Evolutionary conservation across 345 rosid species (phyloP), one percentile per base, ranked within the genome.

Genomic region (Acer negundo): DNA sequence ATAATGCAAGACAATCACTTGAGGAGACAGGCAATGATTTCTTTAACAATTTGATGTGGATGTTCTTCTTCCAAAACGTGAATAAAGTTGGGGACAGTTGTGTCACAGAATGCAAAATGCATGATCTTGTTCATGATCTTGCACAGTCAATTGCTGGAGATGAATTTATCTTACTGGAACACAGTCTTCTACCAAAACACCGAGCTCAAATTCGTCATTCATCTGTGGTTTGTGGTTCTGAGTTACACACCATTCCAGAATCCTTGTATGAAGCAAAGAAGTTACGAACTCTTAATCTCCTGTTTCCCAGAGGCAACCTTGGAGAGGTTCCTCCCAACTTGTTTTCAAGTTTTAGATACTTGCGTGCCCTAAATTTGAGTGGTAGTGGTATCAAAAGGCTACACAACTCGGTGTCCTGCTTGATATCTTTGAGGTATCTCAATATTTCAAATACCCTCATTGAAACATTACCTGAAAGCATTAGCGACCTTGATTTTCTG

Each of bases 41-140:
- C 40, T 79, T 82, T n/a, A 64, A 73, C 42, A 69, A 79, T 16
- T 44, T 84, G 11, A 28, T 77, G 28, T 71, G 65, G 76, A 71
- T 44, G 67, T 69, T 62, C 7, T 84, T 82, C 55, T 82, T 79
- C 24, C 78, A 77, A 84, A 83, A 71, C 10, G 40, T 19, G 16
- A 10, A 40, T 6, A 24, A 11, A 10, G 12, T 15, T 20, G 59
- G 28, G 2, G 20, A n/a, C 44, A 77, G 17, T 31, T 28, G 62
- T 16, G 35, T 20, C 6, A 28, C 0, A 10, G 23, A 40, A 1
- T 82, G 75, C 40, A 77, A 74, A 66, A 74, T 85, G 83, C 83
- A 85, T 68, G 80, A 72, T 82, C 70, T 82, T 3, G 76, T 82
- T 20, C 80, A 82, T 78, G 87, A 85, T 78, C 84, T 85, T 19